phyloP scores from a whole-genome alignment of 192 early-diverging fungal genomes.

The Coemansia sp. region DNA sequence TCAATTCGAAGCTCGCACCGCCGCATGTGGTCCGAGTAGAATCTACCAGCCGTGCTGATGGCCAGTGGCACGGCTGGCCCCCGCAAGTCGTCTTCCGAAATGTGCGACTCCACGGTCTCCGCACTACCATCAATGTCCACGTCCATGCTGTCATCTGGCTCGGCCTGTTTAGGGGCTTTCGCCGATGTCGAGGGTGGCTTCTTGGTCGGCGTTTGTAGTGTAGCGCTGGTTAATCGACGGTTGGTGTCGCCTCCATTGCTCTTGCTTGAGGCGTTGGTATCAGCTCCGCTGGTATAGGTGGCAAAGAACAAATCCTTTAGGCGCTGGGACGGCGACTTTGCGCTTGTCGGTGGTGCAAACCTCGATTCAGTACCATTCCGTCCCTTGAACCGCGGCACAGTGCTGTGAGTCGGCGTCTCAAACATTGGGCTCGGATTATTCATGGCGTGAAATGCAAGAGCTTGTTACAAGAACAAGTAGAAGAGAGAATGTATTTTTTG shows the following conservation, averaged over 20 bases:
- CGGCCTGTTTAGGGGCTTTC: background rate
- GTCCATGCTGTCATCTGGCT: constrained; percentile 31
- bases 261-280: constrained; percentile 9
- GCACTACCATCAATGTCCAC: constrained; percentile 13
- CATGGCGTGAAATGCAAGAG: constrained; percentile 7
- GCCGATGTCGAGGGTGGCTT: background rate
- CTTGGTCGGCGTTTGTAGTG: constrained; percentile 35
- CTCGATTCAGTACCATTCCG: constrained; percentile 5
- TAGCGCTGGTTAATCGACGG: constrained; percentile 16
- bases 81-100: constrained; percentile 24
- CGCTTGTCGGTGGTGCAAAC: background rate
- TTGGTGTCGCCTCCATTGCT: constrained; percentile 1
- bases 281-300: constrained; percentile 36
- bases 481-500: too few species aligned
- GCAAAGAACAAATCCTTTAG: constrained; percentile 50
- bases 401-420: constrained; percentile 32
- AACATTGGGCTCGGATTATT: constrained; percentile 13
- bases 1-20: constrained; percentile 50
- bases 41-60: constrained; percentile 29
- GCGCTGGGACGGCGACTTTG: constrained; percentile 45
- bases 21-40: constrained; percentile 54
- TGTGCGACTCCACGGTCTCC: constrained; percentile 3
- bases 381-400: constrained; percentile 18
- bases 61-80: constrained; percentile 37
- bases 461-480: too few species aligned